A percentile compares a stretch with the other conserved stretches of the same genome.
phyloP scores from a whole-genome alignment of 352 stramenopile genomes.

The Phytophthora tentaculata region DNA sequence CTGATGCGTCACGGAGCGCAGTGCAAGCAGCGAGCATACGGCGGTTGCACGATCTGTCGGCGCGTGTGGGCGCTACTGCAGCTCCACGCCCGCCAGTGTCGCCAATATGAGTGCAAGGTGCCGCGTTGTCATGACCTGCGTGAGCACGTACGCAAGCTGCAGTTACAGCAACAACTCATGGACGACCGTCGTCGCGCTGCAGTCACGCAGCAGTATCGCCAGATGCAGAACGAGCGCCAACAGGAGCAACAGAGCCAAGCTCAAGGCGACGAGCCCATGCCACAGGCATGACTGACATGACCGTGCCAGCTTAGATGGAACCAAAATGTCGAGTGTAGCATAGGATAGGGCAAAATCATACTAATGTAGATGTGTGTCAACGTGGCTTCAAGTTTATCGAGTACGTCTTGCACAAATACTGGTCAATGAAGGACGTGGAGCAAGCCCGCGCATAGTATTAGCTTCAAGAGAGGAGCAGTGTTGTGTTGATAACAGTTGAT shows the following conservation, averaged over 20 bases:
- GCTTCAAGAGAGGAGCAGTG: too few species aligned
- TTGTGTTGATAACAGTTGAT: constrained; percentile 1
- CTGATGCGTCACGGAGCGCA: constrained; percentile 95
- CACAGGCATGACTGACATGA: constrained; percentile 37
- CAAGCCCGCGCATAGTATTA: constrained; percentile 26
- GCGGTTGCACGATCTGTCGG: constrained; percentile 96
- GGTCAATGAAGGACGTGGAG: constrained; percentile 18
- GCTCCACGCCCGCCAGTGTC: constrained; percentile 97
- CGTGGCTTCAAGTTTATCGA: constrained; percentile 17
- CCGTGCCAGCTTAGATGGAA: constrained; percentile 18
- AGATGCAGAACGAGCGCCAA: constrained; percentile 73
- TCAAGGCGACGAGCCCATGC: constrained; percentile 48
- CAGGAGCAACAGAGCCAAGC: constrained; percentile 40
- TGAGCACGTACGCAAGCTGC: constrained; percentile 95
- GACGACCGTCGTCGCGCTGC: constrained; percentile 94
- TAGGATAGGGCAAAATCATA: constrained; percentile 44
- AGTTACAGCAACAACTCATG: constrained; percentile 98
- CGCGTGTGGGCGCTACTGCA: constrained; percentile 97
- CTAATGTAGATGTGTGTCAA: constrained; percentile 48
- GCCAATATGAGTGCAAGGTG: constrained; percentile 93
- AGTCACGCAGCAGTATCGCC: constrained; percentile 88
- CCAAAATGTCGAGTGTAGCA: constrained; percentile 43
- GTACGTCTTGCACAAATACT: background rate
- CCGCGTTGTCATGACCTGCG: constrained; percentile 96
- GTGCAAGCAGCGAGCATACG: constrained; percentile 93